Base-by-base conservation (phyloP, 441 rosid species). In the Geranium incanum region DNA sequence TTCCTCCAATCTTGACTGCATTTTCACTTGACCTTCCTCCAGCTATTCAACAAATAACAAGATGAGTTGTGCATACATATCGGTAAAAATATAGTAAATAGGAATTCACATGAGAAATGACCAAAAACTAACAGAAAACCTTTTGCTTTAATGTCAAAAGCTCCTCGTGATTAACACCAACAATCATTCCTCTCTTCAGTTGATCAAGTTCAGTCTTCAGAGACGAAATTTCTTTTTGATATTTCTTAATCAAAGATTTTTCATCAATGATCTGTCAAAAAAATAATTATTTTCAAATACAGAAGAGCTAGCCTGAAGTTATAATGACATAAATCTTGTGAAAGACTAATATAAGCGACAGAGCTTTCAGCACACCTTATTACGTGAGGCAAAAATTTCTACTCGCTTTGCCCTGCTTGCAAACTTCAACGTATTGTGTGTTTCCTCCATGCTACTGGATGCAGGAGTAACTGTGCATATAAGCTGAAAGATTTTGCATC, bases 391-490 rank as follows among this genome's bases (percentile, higher is more conserved):
- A 83, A 83, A 87, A 41, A 96, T 96, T 80, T 96, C 99, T 69
- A 96, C 96, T 68, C 94, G 86, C 85, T 96, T 96, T 71, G 99
- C 99, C 82, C 99, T 84, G 83, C 93, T 93, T 68, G 99, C 99
- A 74, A 96, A 96, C 87, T 96, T 96, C 81, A 93, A 74, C 36
- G 99, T 96, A 75, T 93, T 96, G 75, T 96, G 98, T 59, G 99
- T 96, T 86, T 96, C 99, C 81, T 96, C 99, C 84, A 86, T 78
- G 78, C 84, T 96, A 84, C 99, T 96, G 23, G 99, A 93, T 68
- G 99, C 97, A 71, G 99, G 99, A 76, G 99, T 96, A 71, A 96
- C 86, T 11, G 98, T 96, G 78, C 99, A 96, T 75, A 96, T 96
- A 74, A 96, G 99, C 99, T 96, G 90, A 48, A 45, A 75, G 18